Evolutionary conservation across 768 basidiomycete species (phyloP).

Genomic region (Gelatoporia subvermispora): DNA sequence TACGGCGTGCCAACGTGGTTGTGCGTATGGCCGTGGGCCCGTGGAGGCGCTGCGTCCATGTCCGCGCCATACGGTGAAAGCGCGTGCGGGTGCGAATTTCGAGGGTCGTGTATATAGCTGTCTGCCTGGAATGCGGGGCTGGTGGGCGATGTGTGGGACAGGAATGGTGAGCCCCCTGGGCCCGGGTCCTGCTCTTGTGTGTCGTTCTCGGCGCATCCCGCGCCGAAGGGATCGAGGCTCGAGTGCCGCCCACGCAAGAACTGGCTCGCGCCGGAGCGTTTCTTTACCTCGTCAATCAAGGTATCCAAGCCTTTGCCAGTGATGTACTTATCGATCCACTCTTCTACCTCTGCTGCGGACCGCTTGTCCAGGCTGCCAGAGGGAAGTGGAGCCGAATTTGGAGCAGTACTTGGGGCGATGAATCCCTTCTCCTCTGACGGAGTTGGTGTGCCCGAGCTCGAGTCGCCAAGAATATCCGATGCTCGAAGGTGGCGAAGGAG

Average conservation of each 20-base stretch:
- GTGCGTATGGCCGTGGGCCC: too few species aligned
- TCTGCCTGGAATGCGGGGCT: constrained; percentile 27
- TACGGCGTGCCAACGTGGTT: neutral
- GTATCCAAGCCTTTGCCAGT: constrained; percentile 47
- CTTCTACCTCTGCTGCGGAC: constrained; percentile 21
- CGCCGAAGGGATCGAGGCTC: constrained; percentile 45
- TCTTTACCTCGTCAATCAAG: constrained; percentile 45
- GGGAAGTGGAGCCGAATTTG: constrained; percentile 13
- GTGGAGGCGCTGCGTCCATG: too few species aligned
- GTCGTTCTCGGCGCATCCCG: constrained; percentile 32
- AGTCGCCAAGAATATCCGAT: constrained; percentile 21
- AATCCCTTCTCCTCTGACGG: constrained; percentile 14
- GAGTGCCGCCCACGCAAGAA: constrained; percentile 49
- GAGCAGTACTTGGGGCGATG: constrained; percentile 6
- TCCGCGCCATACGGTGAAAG: neutral
- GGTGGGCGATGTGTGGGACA: constrained; percentile 10
- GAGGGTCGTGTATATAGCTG: constrained; percentile 18
- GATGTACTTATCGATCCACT: constrained; percentile 22
- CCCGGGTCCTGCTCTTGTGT: too few species aligned
- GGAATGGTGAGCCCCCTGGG: constrained; percentile 5
- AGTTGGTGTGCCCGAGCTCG: constrained; percentile 14
- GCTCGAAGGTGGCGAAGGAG: constrained; percentile 36
- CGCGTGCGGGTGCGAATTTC: neutral
- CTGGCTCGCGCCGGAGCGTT: constrained; percentile 40
- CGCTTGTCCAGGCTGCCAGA: constrained; percentile 31